phyloP scores from a whole-genome alignment of 2,329 filamentous ascomycete species.

The Phialophora macrospora region DNA sequence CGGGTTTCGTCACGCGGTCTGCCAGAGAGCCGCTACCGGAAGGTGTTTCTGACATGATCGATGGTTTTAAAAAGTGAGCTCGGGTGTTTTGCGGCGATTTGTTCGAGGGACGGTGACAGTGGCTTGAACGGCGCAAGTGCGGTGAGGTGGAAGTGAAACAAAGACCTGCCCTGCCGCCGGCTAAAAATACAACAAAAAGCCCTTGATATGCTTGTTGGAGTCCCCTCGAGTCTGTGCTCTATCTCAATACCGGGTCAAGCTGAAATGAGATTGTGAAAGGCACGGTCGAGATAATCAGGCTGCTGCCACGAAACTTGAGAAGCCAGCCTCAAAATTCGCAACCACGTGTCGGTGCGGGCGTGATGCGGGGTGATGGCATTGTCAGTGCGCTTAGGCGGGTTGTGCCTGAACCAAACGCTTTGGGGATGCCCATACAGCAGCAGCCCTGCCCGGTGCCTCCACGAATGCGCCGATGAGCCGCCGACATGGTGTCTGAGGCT shows the following conservation, averaged over 20 bases:
- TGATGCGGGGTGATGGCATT: not conserved
- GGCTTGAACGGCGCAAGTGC: conserved; percentile 1
- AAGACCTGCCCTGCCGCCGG: conserved; percentile 7
- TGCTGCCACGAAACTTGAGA: not conserved
- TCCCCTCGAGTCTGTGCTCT: not conserved
- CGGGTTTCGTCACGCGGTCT: conserved; percentile 55
- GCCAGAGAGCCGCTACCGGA: conserved; percentile 50
- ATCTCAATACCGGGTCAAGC: not conserved
- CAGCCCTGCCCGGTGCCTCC: not conserved
- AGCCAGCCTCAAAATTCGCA: not conserved
- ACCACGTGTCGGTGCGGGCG: not conserved
- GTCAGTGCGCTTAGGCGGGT: not conserved
- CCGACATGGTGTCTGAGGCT: conserved; percentile 8
- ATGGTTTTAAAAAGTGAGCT: conserved; percentile 19
- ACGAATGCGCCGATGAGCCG: conserved; percentile 4
- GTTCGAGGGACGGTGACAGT: not conserved
- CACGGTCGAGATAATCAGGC: not conserved
- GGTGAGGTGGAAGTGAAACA: conserved; percentile 17
- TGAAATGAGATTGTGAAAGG: conserved; percentile 1
- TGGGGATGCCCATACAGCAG: not conserved
- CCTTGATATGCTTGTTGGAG: not conserved
- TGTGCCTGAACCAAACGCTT: not conserved
- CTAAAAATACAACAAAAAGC: conserved; percentile 12
- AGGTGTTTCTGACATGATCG: conserved; percentile 47
- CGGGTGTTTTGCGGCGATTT: not conserved